A percentile compares a stretch with the other conserved stretches of the same genome.
These are phyloP conservation scores for Wallacemonas sp. DNA, from an alignment of 208 protist genomes.

Conservation along the genomic window DNA sequence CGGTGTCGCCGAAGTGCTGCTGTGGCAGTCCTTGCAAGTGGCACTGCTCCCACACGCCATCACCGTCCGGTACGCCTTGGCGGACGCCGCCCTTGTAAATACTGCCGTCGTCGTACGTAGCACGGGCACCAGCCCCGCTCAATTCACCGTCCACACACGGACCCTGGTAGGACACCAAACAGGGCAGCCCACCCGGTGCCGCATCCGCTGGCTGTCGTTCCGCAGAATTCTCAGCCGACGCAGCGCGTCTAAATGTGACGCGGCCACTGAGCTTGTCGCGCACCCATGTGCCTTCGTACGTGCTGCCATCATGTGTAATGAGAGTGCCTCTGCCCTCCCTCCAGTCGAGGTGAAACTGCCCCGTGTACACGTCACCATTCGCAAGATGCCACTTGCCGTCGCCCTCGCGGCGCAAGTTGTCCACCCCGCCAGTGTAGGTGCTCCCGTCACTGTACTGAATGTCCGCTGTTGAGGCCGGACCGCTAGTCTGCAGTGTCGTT, in stretches of 20 bases:
- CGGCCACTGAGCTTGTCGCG: constrained; percentile 46
- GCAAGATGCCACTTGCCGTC: constrained; percentile 49
- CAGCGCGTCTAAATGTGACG: constrained; percentile 21
- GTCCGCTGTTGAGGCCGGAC: constrained; percentile 20
- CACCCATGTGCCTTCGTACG: constrained; percentile 62
- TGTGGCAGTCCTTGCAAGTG: constrained; percentile 8
- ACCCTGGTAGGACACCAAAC: constrained; percentile 52
- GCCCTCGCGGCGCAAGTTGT: constrained; percentile 52
- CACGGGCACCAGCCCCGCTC: constrained; percentile 40
- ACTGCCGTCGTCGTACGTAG: constrained; percentile 61
- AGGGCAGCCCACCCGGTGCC: not conserved
- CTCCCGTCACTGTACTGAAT: constrained; percentile 71
- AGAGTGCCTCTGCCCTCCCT: constrained; percentile 61
- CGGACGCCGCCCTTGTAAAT: constrained; percentile 59
- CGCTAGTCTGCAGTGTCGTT: constrained; percentile 6
- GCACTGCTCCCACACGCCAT: constrained; percentile 57
- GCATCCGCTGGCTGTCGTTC: not conserved
- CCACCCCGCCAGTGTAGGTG: constrained; percentile 51
- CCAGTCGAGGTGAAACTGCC: constrained; percentile 46
- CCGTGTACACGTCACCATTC: constrained; percentile 60
- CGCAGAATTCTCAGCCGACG: not conserved
- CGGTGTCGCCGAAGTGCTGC: constrained; percentile 1
- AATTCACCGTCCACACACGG: constrained; percentile 61
- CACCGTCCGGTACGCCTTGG: constrained; percentile 49
- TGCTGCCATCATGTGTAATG: constrained; percentile 25